A percentile compares a stretch with the other conserved stretches of the same genome.
These are phyloP conservation scores for Daldinia vernicosa DNA, from an alignment of 495 filamentous ascomycete genomes.

Conservation along the genomic window DNA sequence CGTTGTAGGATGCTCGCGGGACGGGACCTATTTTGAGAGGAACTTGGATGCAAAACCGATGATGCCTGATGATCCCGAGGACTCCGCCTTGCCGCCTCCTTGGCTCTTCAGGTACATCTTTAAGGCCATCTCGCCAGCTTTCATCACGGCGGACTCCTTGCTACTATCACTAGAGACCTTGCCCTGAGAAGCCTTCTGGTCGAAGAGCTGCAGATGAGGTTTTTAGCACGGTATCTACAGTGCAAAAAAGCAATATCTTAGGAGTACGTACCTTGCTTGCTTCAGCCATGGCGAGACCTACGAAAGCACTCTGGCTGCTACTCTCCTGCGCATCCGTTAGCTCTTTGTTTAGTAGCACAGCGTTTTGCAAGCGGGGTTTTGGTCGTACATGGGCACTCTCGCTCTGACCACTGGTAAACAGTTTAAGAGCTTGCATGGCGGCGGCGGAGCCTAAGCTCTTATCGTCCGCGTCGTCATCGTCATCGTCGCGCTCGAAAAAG, in stretches of 20 bases:
- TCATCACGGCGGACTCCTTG: constrained; percentile 61
- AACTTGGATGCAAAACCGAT: constrained; percentile 56
- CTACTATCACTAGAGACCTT: constrained; percentile 55
- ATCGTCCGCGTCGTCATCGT: constrained; percentile 51
- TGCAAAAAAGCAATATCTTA: neutral
- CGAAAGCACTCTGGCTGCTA: constrained; percentile 55
- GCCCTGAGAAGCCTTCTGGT: constrained; percentile 56
- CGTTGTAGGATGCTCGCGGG: neutral
- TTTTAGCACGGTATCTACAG: constrained; percentile 8
- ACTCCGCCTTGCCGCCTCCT: constrained; percentile 36
- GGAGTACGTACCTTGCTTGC: constrained; percentile 54
- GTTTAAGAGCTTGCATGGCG: constrained; percentile 74
- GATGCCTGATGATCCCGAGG: constrained; percentile 43
- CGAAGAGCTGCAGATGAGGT: constrained; percentile 52
- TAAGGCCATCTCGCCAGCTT: constrained; percentile 64
- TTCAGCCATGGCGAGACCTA: constrained; percentile 63
- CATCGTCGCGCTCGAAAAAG: constrained; percentile 56
- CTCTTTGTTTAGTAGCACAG: neutral
- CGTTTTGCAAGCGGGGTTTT: neutral
- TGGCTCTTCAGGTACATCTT: constrained; percentile 65
- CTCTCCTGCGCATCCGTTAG: constrained; percentile 31
- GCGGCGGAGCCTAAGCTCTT: constrained; percentile 65
- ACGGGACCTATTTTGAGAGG: constrained; percentile 21
- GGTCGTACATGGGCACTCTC: constrained; percentile 41
- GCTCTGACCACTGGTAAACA: constrained; percentile 61